A percentile compares a stretch with the other conserved stretches of the same genome.
Conservation (phyloP, 108 stramenopile species). For the Cyclostephanos invisitatus region DNA sequence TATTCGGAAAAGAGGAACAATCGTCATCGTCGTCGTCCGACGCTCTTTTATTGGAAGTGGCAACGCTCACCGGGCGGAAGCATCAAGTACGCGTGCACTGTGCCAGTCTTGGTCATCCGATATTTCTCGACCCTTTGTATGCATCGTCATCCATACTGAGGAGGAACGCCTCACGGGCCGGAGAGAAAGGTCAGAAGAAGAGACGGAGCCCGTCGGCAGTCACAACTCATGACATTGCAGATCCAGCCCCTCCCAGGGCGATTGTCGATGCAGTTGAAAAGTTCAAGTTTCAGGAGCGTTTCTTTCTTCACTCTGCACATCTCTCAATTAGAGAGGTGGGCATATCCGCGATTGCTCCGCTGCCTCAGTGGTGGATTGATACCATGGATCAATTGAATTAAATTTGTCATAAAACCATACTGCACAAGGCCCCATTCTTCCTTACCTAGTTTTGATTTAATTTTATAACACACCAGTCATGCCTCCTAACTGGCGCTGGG, state of each 20-base stretch:
- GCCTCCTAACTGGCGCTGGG: too few species aligned
- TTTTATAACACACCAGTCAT: too few species aligned
- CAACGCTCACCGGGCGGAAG: slow-evolving; percentile 72
- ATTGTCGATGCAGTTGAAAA: slow-evolving; percentile 2
- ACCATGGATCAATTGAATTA: slow-evolving; percentile 26
- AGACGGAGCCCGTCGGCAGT: not conserved
- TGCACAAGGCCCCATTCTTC: too few species aligned
- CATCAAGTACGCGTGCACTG: slow-evolving; percentile 84
- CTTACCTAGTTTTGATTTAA: too few species aligned
- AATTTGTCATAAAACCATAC: not conserved
- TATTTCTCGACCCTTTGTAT: slow-evolving; percentile 61
- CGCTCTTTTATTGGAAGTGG: slow-evolving; percentile 52
- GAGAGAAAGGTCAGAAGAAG: slow-evolving; percentile 16
- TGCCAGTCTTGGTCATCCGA: slow-evolving; percentile 54
- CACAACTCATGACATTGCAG: not conserved
- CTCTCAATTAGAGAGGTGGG: slow-evolving; percentile 54
- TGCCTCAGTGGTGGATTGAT: slow-evolving; percentile 63
- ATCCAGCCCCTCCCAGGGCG: not conserved
- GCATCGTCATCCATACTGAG: not conserved
- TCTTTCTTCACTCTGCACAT: slow-evolving; percentile 64
- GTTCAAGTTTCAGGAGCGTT: slow-evolving; percentile 28
- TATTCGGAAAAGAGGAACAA: slow-evolving; percentile 8
- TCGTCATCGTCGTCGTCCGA: slow-evolving; percentile 1
- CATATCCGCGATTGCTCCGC: slow-evolving; percentile 49
- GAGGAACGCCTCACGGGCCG: not conserved